Evolutionary conservation across 345 rosid species (phyloP), one percentile per base, ranked within the genome.

Genomic region (Boechera retrofracta): DNA sequence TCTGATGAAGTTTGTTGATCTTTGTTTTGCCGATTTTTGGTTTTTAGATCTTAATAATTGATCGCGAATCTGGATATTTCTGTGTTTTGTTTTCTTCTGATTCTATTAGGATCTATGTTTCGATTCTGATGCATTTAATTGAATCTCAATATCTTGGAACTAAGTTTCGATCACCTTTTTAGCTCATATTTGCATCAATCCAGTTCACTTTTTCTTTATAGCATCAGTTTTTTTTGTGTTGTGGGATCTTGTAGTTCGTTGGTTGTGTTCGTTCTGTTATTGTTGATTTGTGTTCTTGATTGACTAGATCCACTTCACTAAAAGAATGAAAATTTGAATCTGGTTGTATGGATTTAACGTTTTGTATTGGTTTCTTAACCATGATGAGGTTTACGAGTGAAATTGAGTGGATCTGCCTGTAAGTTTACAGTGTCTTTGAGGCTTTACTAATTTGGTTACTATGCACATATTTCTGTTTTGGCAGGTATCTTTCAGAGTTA

Each of bases 401-500:
- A 11, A 21, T 28, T 47, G 6, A 36, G 63, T 56, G 71, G 63
- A 73, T 79, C 62, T 55, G 36, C 28, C 9, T 10, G 4, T 59
- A 32, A 16, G 18, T 48, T 44, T 54, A 44, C 28, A 75, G 42
- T 36, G 53, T 56, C 13, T 64, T 62, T 64, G 49, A 28, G 15
- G 51, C 57, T 10, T 44, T 39, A 44, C 76, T 74, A n/a, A 70
- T 41, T 64, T 69, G 8, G 48, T 29, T 12, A 2, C 5, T 51
- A 57, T 49, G 15, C 35, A 7, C 13, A 47, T 36, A 56, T 49
- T 66, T 67, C 31, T 33, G 42, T 21, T 41, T 72, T 73, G 66
- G 64, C 87, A 94, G 97, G 77, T 94, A 94, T 84, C 87, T 94
- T 28, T 79, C 87, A 0, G 98, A 89, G 80, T 82, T 94, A 71